Base-by-base conservation (phyloP, 2,329 filamentous ascomycete genomes). In the Xylariaceae sp. region DNA sequence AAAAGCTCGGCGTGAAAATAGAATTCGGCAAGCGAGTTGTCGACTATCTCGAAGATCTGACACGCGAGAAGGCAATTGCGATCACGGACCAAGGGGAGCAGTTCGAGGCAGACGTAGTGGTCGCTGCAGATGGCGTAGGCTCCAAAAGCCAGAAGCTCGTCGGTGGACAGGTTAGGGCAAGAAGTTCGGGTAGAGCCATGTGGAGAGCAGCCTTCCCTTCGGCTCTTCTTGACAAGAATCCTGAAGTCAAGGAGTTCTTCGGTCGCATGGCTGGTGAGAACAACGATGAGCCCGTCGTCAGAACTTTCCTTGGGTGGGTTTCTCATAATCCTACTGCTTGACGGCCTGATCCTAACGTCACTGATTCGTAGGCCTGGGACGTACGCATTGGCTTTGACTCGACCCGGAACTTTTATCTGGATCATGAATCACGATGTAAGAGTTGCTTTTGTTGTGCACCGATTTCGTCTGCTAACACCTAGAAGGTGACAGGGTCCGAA, bases 31-130 rank as follows among this genome's bases (percentile, higher is more conserved):
- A 76, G 37, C 73, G 74, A 34, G 78, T 82, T 0, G 72, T 76
- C 48, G 74, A 80, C 56, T 83, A 83, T 65, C 78, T 76, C 60
- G 81, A 83, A 67, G 75, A 79, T 47, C 71, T 75, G 37, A 64
- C 49, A 6, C 60, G 56, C 30, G 59, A 69, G 3, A 78, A 78
- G 39, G 75, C 76, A 0, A 74, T 76, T 4, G 80, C 83, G n/a
- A 70, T 78, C 37, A 75, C 80, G 0, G 79, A 79, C 47, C 73
- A 77, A 60, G 81, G 80, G 0, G 76, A 78, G 57, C 76, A 70
- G n/a, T 77, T 76, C 61, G 72, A 74, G 55, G 78, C 77, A n/a
- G 77, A 81, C 63, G 56, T 79, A 11, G 75, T 80, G 8, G 75
- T 80, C 57, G 77, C 77, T 1, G 77, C 77, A 2, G 78, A 80